Evolutionary conservation across 805 yeast species (phyloP).

Genomic region (Kodamaea fukazawae): DNA sequence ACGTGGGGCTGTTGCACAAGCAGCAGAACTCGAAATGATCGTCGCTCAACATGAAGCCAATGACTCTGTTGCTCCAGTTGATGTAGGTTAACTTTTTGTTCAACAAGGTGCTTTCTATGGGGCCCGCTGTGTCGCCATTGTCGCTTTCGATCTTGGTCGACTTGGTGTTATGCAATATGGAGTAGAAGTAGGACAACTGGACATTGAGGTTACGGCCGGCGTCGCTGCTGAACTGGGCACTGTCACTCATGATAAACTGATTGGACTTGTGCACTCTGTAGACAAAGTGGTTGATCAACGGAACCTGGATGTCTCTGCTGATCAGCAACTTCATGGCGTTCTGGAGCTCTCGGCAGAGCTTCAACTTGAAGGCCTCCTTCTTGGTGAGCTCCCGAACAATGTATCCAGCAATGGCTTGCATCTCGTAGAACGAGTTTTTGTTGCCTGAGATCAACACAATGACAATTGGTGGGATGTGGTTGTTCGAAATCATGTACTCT

Average conservation of each 20-base stretch:
- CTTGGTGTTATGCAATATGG: conserved; percentile 24
- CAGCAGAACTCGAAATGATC: conserved; percentile 37
- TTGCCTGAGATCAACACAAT: conserved; percentile 60
- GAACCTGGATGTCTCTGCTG: conserved; percentile 21
- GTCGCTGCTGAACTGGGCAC: conserved; percentile 17
- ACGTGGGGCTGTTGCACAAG: conserved; percentile 33
- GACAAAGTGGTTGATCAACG: conserved; percentile 70
- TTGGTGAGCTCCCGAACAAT: conserved; percentile 39
- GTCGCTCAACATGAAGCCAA: conserved; percentile 40
- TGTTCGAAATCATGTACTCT: conserved; percentile 21
- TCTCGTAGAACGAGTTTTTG: conserved; percentile 73
- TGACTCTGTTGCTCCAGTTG: conserved; percentile 17
- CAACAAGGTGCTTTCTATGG: conserved; percentile 18
- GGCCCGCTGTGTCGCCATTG: conserved; percentile 16
- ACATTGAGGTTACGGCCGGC: conserved; percentile 24
- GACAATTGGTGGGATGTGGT: conserved; percentile 17
- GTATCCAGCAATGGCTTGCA: conserved; percentile 58
- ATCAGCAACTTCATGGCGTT: conserved; percentile 18
- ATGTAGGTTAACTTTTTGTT: conserved; percentile 43
- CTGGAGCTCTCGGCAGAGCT: conserved; percentile 24
- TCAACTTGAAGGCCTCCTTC: conserved; percentile 18
- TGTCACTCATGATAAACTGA: conserved; percentile 56
- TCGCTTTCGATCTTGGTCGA: conserved; percentile 20
- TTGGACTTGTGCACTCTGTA: conserved; percentile 69
- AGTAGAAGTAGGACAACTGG: conserved; percentile 38